Conservation (phyloP, 2,329 filamentous ascomycete species). For the Ophiostoma novo-ulmi region DNA sequence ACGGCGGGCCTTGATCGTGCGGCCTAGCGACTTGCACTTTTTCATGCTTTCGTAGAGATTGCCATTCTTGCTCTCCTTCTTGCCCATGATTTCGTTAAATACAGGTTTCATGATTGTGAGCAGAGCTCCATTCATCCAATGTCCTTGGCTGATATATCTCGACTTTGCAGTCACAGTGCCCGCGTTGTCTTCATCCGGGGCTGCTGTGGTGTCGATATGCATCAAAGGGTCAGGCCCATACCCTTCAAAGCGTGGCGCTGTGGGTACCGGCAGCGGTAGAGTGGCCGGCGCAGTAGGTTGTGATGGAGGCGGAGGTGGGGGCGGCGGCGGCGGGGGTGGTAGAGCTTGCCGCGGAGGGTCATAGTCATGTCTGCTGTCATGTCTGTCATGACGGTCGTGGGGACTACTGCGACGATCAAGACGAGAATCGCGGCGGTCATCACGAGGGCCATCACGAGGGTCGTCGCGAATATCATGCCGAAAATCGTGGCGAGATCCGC, state of each 20-base stretch:
- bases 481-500: constrained; percentile 1
- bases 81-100: constrained; percentile 39
- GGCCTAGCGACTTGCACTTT: constrained; percentile 50
- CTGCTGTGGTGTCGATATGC: constrained; percentile 5
- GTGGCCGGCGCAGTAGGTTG: constrained; percentile 1
- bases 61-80: constrained; percentile 38
- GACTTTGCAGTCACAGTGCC: constrained; percentile 38
- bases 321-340: constrained; percentile 14
- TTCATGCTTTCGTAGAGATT: constrained; percentile 37
- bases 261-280: constrained; percentile 5
- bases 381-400: background rate
- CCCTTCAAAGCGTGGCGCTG: constrained; percentile 16
- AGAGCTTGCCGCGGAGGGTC: background rate
- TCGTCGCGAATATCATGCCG: constrained; percentile 17
- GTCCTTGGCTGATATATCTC: constrained; percentile 52
- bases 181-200: constrained; percentile 14
- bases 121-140: constrained; percentile 44
- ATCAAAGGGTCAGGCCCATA: constrained; percentile 3
- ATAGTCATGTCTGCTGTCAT: constrained; percentile 1
- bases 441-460: background rate
- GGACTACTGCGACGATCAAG: background rate
- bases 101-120: constrained; percentile 36
- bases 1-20: constrained; percentile 47
- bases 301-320: constrained; percentile 10
- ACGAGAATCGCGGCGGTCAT: constrained; percentile 10